Conservation (phyloP, 2,329 filamentous ascomycete genomes). For the Fusarium poae region DNA sequence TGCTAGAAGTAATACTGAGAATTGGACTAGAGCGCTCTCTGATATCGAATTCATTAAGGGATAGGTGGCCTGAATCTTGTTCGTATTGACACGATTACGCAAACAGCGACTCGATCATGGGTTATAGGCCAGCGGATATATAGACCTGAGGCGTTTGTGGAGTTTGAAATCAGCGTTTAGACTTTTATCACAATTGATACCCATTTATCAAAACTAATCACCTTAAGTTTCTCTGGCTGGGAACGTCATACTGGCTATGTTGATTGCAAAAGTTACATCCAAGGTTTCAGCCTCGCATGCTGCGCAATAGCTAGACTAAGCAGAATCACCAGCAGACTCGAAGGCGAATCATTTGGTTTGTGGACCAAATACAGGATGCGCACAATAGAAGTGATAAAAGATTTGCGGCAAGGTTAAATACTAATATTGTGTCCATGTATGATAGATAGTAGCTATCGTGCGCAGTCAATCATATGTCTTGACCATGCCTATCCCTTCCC, state of each 20-base stretch:
- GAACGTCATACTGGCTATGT: background rate
- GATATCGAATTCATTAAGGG: background rate
- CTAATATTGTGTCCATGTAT: conserved; percentile 27
- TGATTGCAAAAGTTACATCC: background rate
- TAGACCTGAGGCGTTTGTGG: conserved; percentile 39
- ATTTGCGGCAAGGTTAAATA: conserved; percentile 6
- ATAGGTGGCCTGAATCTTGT: background rate
- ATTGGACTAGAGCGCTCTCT: background rate
- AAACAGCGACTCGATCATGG: no score
- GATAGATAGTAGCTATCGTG: conserved; percentile 39
- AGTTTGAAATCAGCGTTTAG: conserved; percentile 19
- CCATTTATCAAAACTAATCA: conserved; percentile 28
- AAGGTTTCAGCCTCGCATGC: conserved; percentile 1
- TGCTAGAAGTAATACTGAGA: background rate
- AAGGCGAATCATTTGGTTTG: background rate
- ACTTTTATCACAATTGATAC: conserved; percentile 42
- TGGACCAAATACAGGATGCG: background rate
- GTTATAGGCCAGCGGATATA: conserved; percentile 6
- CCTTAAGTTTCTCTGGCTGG: background rate
- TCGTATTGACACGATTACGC: background rate
- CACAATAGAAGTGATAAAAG: background rate
- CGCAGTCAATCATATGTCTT: conserved; percentile 29
- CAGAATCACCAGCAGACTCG: background rate
- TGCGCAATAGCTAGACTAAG: background rate
- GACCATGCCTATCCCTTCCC: conserved; percentile 24